Percentiles rank a stretch among this genome's conserved stretches.
Evolutionary conservation across 257 asterid genomes (phyloP).

Genomic region (Osmanthus fragrans): DNA sequence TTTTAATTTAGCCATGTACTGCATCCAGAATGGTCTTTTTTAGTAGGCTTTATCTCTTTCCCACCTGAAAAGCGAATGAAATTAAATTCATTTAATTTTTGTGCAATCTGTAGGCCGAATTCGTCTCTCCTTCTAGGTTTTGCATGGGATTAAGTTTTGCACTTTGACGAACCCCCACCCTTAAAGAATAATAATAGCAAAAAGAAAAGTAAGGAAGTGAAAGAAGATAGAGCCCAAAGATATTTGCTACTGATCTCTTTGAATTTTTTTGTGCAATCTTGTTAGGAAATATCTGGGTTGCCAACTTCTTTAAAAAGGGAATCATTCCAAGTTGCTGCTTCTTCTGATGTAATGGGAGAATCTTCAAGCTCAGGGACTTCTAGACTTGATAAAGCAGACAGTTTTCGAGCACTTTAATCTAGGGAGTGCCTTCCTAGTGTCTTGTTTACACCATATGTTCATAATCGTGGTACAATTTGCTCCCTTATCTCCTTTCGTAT

Average conservation of each 20-base stretch:
- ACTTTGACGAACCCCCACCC: too few relatives aligned
- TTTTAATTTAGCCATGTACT: background rate
- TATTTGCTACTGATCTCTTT: background rate
- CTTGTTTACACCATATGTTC: too few relatives aligned
- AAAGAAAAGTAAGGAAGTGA: background rate
- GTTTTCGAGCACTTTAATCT: conserved; percentile 45
- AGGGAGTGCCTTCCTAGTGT: conserved; percentile 7
- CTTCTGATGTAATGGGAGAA: conserved; percentile 70
- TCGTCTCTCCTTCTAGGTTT: background rate
- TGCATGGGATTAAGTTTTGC: background rate
- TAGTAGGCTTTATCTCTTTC: conserved; percentile 2
- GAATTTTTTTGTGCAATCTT: conserved; percentile 3
- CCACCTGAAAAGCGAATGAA: background rate
- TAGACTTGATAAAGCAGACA: conserved; percentile 63
- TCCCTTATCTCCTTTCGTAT: too few relatives aligned
- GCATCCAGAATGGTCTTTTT: background rate
- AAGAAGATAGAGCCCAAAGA: background rate
- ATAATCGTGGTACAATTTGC: too few relatives aligned
- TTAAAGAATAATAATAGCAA: background rate
- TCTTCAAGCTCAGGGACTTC: conserved; percentile 84
- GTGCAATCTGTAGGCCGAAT: background rate
- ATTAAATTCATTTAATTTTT: too few relatives aligned
- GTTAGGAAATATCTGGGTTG: conserved; percentile 82
- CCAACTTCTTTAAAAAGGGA: conserved; percentile 74
- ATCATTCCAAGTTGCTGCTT: conserved; percentile 39